Conservation (phyloP, 441 rosid species). For the Gossypium davidsonii region DNA sequence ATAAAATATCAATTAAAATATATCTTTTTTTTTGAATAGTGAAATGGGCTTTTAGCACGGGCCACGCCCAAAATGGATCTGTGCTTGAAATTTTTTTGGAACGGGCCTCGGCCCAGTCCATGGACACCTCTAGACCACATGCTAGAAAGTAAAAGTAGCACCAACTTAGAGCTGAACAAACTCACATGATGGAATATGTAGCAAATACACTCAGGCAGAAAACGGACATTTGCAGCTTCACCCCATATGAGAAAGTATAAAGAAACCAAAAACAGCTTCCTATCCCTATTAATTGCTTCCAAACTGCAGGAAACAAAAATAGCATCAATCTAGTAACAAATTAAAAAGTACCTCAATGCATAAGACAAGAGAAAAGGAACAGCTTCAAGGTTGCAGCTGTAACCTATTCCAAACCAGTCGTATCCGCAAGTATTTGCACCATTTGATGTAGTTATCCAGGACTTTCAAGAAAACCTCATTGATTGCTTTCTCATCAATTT, state of each 20-base stretch:
- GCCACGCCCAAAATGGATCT: too few species aligned
- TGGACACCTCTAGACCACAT: background rate
- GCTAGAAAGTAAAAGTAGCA: background rate
- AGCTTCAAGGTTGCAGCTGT: slow-evolving; percentile 18
- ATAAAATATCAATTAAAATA: too few species aligned
- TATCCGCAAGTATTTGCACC: slow-evolving; percentile 89
- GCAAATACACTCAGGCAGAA: slow-evolving; percentile 98
- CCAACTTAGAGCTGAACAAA: background rate
- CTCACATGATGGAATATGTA: slow-evolving; percentile 97
- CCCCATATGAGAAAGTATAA: slow-evolving; percentile 97
- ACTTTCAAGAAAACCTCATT: slow-evolving; percentile 88
- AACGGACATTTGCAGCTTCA: slow-evolving; percentile 98
- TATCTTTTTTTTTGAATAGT: too few species aligned
- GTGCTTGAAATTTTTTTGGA: too few species aligned
- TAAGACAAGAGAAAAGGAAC: slow-evolving; percentile 6
- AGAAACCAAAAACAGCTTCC: slow-evolving; percentile 90
- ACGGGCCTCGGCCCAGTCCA: too few species aligned
- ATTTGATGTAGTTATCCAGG: slow-evolving; percentile 90
- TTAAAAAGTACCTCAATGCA: background rate
- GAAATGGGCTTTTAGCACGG: too few species aligned
- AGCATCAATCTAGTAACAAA: slow-evolving; percentile 16
- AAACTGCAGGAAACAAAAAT: slow-evolving; percentile 41
- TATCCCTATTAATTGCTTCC: slow-evolving; percentile 84
- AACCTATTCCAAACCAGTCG: slow-evolving; percentile 89
- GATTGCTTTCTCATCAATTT: slow-evolving; percentile 94